phyloP scores from a whole-genome alignment of 2,329 filamentous ascomycete species.

The Paecilomyces fulvus region DNA sequence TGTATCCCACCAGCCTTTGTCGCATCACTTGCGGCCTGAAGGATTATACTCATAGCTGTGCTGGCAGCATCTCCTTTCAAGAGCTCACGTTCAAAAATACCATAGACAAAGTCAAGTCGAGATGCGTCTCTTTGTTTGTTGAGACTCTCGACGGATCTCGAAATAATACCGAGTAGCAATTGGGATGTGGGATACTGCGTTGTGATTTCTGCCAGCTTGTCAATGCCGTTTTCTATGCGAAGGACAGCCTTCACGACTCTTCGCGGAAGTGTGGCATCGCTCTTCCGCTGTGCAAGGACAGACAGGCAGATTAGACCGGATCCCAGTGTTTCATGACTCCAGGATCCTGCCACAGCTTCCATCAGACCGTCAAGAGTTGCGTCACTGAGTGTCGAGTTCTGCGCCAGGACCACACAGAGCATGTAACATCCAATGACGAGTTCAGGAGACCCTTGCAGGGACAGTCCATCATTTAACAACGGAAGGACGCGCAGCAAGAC shows the following conservation, averaged over 20 bases:
- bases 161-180: slow-evolving; percentile 29
- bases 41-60: slow-evolving; percentile 23
- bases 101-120: slow-evolving; percentile 40
- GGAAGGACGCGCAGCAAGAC: slow-evolving; percentile 60
- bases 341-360: slow-evolving; percentile 74
- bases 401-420: slow-evolving; percentile 75
- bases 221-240: slow-evolving; percentile 23
- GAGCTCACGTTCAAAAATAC: slow-evolving; percentile 24
- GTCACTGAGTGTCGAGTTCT: slow-evolving; percentile 73
- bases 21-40: slow-evolving; percentile 33
- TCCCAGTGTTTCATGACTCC: slow-evolving; percentile 63
- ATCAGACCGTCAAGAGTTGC: slow-evolving; percentile 76
- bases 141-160: slow-evolving; percentile 24
- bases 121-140: slow-evolving; percentile 23
- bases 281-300: slow-evolving; percentile 72
- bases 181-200: slow-evolving; percentile 24
- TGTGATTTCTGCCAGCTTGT: slow-evolving; percentile 25
- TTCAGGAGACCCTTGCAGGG: slow-evolving; percentile 66
- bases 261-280: slow-evolving; percentile 58
- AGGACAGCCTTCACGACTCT: slow-evolving; percentile 53
- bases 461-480: slow-evolving; percentile 67
- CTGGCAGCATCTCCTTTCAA: slow-evolving; percentile 22
- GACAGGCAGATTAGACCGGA: slow-evolving; percentile 72
- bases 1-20: slow-evolving; percentile 35
- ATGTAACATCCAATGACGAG: slow-evolving; percentile 85